phyloP scores from a whole-genome alignment of 1,139 yeast species.

The Saccharomycopsis phalli region DNA sequence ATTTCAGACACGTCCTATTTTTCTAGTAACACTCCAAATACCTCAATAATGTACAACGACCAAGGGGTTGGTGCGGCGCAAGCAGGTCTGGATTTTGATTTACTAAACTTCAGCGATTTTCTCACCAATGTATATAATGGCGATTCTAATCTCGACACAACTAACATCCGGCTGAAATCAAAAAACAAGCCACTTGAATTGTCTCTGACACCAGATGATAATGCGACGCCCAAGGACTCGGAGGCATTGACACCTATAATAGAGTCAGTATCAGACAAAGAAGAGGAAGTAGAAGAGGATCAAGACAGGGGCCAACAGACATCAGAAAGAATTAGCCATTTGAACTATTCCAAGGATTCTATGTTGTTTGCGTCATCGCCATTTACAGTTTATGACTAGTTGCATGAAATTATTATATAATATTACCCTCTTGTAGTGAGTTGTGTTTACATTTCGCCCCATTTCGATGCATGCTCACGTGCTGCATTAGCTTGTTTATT shows the following conservation, averaged over 20 bases:
- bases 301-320: neutral
- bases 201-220: slow-evolving; percentile 13
- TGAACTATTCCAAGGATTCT: neutral
- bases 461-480: too few relatives aligned
- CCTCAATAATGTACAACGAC: neutral
- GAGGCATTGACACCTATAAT: slow-evolving; percentile 18
- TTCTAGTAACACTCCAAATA: slow-evolving; percentile 8
- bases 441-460: too few relatives aligned
- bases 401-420: too few relatives aligned
- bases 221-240: slow-evolving; percentile 10
- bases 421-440: too few relatives aligned
- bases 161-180: neutral
- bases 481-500: too few relatives aligned
- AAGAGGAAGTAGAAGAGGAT: slow-evolving; percentile 6
- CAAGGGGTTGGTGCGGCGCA: neutral
- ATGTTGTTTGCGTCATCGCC: slow-evolving; percentile 14
- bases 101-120: slow-evolving; percentile 13
- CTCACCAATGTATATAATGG: slow-evolving; percentile 5
- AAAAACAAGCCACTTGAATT: neutral
- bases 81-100: slow-evolving; percentile 11
- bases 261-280: slow-evolving; percentile 8
- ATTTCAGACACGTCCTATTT: slow-evolving; percentile 11
- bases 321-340: neutral
- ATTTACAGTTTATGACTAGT: slow-evolving; percentile 14
- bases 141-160: neutral